A percentile compares a stretch with the other conserved stretches of the same genome.
Conservation (phyloP, 1,284 basidiomycete species). For the Moesziomyces sp. region DNA sequence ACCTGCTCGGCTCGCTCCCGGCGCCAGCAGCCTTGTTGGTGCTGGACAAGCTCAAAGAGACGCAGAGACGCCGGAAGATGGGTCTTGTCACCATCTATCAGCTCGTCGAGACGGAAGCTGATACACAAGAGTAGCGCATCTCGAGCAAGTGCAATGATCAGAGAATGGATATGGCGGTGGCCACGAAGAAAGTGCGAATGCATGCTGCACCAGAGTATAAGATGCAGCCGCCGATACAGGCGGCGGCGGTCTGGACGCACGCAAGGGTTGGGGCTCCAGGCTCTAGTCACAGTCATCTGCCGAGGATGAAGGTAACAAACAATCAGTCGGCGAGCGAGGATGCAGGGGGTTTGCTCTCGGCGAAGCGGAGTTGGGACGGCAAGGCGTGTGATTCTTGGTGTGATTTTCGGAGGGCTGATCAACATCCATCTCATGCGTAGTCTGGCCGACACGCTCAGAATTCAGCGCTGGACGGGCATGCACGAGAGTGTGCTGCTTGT, state of each 20-base stretch:
- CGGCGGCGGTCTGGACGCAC: background rate
- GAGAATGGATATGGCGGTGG: no score
- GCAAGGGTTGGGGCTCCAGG: background rate
- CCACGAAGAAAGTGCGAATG: no score
- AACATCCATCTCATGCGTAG: background rate
- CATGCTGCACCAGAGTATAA: no score
- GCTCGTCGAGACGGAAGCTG: slow-evolving; percentile 19
- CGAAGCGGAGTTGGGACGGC: slow-evolving; percentile 15
- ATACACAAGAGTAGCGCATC: background rate
- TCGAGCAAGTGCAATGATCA: background rate
- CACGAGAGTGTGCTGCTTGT: no score
- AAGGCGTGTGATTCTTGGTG: no score
- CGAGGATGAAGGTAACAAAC: background rate
- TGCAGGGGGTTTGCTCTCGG: slow-evolving; percentile 2
- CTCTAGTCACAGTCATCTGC: background rate
- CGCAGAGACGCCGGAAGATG: slow-evolving; percentile 15
- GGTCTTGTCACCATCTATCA: slow-evolving; percentile 42
- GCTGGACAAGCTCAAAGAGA: slow-evolving; percentile 29
- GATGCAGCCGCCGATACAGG: background rate
- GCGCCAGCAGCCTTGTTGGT: slow-evolving; percentile 37
- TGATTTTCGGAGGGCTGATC: background rate
- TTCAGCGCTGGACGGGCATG: no score
- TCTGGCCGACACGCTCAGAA: background rate
- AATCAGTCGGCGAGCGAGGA: background rate
- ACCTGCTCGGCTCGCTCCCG: slow-evolving; percentile 37